Evolutionary conservation across 495 filamentous ascomycete genomes (phyloP), one percentile per base, ranked within the genome.

Genomic region (Penicillium angulare): DNA sequence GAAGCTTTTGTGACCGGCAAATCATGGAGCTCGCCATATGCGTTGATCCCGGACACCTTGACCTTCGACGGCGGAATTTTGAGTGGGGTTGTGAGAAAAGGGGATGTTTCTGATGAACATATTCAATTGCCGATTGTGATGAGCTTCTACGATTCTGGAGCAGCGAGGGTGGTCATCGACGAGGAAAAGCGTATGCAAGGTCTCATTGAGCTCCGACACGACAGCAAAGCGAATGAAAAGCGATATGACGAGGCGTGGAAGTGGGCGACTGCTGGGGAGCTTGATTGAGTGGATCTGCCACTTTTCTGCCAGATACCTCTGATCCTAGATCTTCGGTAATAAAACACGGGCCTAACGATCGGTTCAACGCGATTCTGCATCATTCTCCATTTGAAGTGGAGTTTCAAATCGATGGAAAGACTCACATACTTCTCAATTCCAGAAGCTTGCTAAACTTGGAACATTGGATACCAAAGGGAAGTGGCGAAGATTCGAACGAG

Each of bases 171-270:
- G 47, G 83, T 84, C 1, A 73, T 98, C 52, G 93, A 98, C 68
- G 93, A 98, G 66, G 87, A 95, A 67, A 86, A 84, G 71, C 78
- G 95, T 46, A 79, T 89, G 69, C 91, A 91, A 60, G 90, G 90
- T 35, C 87, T 95, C 8, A 95, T 97, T 53, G 86, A 89, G 52
- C 71, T 97, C 54, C 80, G 93, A 44, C 88, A 95, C 62, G 80
- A 81, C 42, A 96, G 95, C 67, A 83, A 80, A 59, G 88, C 83
- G 15, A 79, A 88, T 57, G 97, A 97, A 73, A 88, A 97, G 63
- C 78, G 95, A 44, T 97, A 97, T 60, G 90, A 96, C 62, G 93
- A 96, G 64, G 85, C 86, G 15, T 87, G 85, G 52, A 83, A 89
- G 49, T 97, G 89, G 89, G 82, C 85, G 12, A 71, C 97, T 50